Evolutionary conservation across 495 filamentous ascomycete species (phyloP).

Genomic region (Penicillium longicatenatum): DNA sequence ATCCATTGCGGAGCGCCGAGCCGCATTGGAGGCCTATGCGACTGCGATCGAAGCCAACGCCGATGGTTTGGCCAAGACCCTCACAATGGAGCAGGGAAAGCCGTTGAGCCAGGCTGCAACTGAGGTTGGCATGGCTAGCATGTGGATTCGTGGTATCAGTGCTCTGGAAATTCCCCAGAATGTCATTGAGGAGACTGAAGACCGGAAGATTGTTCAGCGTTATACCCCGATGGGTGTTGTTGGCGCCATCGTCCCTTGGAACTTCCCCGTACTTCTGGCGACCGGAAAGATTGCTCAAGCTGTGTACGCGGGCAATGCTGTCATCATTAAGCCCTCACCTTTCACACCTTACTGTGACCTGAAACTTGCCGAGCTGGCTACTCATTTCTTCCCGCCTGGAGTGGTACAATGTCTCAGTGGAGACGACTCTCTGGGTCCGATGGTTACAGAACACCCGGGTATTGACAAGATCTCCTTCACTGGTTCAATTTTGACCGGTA

Average conservation of each 20-base stretch:
- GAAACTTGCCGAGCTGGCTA: constrained; percentile 63
- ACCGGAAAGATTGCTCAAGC: constrained; percentile 58
- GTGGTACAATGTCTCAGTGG: constrained; percentile 69
- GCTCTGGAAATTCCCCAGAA: constrained; percentile 28
- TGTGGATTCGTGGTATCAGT: constrained; percentile 26
- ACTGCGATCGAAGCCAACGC: constrained; percentile 46
- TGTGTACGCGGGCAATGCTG: constrained; percentile 58
- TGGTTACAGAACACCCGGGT: constrained; percentile 57
- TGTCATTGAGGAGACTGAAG: constrained; percentile 51
- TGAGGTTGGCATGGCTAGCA: constrained; percentile 30
- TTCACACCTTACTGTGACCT: constrained; percentile 69
- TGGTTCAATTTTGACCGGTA: constrained; percentile 64
- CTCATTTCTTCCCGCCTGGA: constrained; percentile 62
- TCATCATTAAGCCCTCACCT: constrained; percentile 63
- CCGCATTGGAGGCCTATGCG: constrained; percentile 54
- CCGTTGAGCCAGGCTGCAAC: constrained; percentile 34
- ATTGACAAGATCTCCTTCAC: constrained; percentile 73
- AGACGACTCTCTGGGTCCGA: constrained; percentile 62
- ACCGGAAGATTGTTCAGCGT: constrained; percentile 40
- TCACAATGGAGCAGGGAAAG: constrained; percentile 62
- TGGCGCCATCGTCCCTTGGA: constrained; percentile 61
- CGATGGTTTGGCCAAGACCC: constrained; percentile 48
- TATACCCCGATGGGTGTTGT: constrained; percentile 53
- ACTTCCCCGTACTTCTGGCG: constrained; percentile 58
- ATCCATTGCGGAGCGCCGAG: constrained; percentile 55